Evolutionary conservation across 1,284 basidiomycete genomes (phyloP), one percentile per base, ranked within the genome.

Genomic region (Ganoderma lingzhi): DNA sequence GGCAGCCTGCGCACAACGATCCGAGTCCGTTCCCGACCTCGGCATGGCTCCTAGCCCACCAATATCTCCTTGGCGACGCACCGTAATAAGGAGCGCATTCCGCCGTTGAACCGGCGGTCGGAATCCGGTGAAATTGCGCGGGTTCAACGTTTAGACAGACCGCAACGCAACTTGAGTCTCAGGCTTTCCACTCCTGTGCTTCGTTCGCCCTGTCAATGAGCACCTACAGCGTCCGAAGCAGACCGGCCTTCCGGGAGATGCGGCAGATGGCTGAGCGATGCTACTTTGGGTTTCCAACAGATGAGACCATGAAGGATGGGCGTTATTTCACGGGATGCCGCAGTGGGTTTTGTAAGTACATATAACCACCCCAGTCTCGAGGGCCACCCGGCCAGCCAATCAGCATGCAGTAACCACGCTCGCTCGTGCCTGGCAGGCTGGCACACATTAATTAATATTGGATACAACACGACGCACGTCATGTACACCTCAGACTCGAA

Each of bases 291-390:
- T 35, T 5, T 12, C 5, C 39, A 41, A 41, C 39, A 41, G 12
- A 41, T 41, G 39, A 41, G 39, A 41, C 10, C 39, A 41, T 9
- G 39, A 41, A 41, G 39, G 35, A 35, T 35, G 35, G 35, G 35
- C 35, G 35, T 35, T 35, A 35, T 35, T 35, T 35, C 35, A 35
- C 35, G 35, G 35, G 4, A 35, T 35, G 35, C 23, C 23, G 23
- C 23, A 23, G 23, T 23, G 23, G 23, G 35, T 35, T 35, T 35
- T 35, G 35, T 35, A 23, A 23, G 10, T 3, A 32, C 14, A 17
- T 35, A 6, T 28, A 32, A 30, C 55, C 55, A 58, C 55, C 55
- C 55, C 55, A 6, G 55, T 58, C 55, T 58, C 55, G 32, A 37
- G 19, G 55, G 32, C 35, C 8, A 58, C 55, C 55, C 30, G 3